Conservation (phyloP, 2,329 filamentous ascomycete genomes). For the Cordyceps militaris region DNA sequence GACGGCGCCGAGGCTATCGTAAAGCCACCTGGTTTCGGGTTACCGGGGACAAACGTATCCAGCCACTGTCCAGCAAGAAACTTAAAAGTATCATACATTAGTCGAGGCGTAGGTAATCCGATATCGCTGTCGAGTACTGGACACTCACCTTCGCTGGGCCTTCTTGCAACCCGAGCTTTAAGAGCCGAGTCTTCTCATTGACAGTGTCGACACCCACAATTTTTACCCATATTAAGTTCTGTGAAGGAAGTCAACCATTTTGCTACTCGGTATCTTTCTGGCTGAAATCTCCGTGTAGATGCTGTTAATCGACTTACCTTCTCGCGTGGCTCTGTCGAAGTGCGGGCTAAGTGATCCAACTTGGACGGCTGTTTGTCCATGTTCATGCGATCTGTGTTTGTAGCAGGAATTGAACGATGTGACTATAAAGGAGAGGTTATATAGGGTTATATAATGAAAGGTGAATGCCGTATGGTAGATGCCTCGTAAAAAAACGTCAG, state of each 20-base stretch:
- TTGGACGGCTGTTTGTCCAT: neutral
- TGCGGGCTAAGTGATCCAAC: slow-evolving; percentile 58
- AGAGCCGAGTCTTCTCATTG: slow-evolving; percentile 61
- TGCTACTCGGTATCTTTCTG: neutral
- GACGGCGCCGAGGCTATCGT: slow-evolving; percentile 75
- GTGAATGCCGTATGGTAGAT: too few relatives aligned
- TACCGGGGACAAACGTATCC: slow-evolving; percentile 66
- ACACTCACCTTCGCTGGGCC: slow-evolving; percentile 39
- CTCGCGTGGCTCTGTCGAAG: slow-evolving; percentile 65
- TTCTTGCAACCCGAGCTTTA: slow-evolving; percentile 53
- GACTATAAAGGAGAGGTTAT: neutral
- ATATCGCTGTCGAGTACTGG: neutral
- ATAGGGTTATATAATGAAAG: neutral
- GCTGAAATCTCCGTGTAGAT: neutral
- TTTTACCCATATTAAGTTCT: slow-evolving; percentile 52
- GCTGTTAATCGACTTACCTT: slow-evolving; percentile 29
- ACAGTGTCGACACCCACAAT: slow-evolving; percentile 55
- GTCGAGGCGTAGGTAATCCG: neutral
- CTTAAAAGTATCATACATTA: slow-evolving; percentile 26
- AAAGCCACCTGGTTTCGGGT: slow-evolving; percentile 72
- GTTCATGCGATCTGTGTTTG: neutral
- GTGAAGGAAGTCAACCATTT: neutral
- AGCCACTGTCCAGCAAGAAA: slow-evolving; percentile 86
- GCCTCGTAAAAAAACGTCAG: too few relatives aligned
- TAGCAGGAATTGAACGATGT: neutral